Evolutionary conservation across 2,329 filamentous ascomycete genomes (phyloP), one percentile per base, ranked within the genome.

Genomic region (Fusarium virguliforme): DNA sequence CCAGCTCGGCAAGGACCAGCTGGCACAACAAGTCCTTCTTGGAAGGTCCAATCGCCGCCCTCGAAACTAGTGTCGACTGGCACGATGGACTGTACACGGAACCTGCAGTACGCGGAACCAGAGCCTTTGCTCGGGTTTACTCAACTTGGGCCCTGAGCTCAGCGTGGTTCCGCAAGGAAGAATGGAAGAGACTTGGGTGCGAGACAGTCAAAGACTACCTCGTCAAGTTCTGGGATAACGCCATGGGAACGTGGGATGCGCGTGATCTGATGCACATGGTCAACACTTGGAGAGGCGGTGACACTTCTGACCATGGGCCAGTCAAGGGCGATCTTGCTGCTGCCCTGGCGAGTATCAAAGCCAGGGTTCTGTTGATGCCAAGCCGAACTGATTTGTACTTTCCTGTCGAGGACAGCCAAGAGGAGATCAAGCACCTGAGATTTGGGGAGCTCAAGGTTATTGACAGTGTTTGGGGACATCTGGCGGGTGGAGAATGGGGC

Each of bases 81-180:
- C 9, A 50, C 0, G 26, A 50, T 50, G 46, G 46, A 1, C 46
- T 50, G 0, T 50, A 50, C 6, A 50, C 26, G 1, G 15, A 50
- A 0, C 46, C 46, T 13, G 46, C 46, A 5, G 46, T 50, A 8
- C 46, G 46, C 1, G 46, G 46, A 0, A 50, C 46, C 2, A 30
- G 46, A 50, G 46, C 46, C 0, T 50, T 50, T 1, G 46, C 46
- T 0, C 46, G 46, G 3, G 46, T 50, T 1, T 50, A 50, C n/a
- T 50, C 46, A 13, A 50, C 46, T 18, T 50, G 46, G 46, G 46
- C 46, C 3, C 26, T 50, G n/a, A 50, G 46, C 6, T 50, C 46
- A 6, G 46, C 26, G 0, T 50, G 46, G 46, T 50, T 50, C 6
- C 46, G 26, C 26, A 32, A 32, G 15, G 46, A 50, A 8, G 26